Conservation (phyloP, 2,329 filamentous ascomycete species). For the Alternaria dauci region DNA sequence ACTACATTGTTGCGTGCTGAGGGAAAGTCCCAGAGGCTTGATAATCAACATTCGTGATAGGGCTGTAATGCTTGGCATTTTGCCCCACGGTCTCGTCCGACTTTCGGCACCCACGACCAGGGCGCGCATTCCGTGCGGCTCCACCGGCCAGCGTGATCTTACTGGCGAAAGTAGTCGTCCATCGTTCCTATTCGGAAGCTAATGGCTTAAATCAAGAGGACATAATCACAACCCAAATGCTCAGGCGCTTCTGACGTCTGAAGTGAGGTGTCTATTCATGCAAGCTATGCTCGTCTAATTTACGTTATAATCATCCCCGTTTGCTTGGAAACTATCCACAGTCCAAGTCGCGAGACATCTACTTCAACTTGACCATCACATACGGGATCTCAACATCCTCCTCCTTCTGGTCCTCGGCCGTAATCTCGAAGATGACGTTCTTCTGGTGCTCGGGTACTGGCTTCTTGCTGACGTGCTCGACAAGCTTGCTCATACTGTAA, state of each 20-base stretch:
- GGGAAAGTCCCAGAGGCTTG: conserved; percentile 38
- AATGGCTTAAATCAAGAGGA: not conserved
- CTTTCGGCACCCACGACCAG: conserved; percentile 26
- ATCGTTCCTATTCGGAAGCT: not conserved
- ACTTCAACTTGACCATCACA: conserved; percentile 82
- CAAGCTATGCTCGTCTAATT: conserved; percentile 33
- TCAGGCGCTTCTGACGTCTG: not conserved
- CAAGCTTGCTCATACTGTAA: conserved; percentile 81
- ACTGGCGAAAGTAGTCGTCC: not conserved
- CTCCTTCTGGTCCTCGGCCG: conserved; percentile 84
- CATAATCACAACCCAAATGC: not conserved
- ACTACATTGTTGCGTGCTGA: conserved; percentile 33
- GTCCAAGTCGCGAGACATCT: conserved; percentile 7
- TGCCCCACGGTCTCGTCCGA: conserved; percentile 36
- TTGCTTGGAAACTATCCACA: not conserved
- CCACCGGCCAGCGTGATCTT: not conserved
- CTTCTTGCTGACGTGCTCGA: conserved; percentile 91
- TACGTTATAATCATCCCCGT: not conserved
- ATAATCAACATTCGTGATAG: conserved; percentile 43
- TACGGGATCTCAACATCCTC: conserved; percentile 98
- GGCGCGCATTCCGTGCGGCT: not conserved
- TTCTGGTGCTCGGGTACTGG: conserved; percentile 88
- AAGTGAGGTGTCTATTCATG: conserved; percentile 24
- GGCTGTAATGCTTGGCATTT: conserved; percentile 37
- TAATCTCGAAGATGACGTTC: conserved; percentile 94